Percentiles rank a stretch among this genome's conserved stretches.
phyloP scores from a whole-genome alignment of 1,139 yeast genomes.

The Hansenula sp. region DNA sequence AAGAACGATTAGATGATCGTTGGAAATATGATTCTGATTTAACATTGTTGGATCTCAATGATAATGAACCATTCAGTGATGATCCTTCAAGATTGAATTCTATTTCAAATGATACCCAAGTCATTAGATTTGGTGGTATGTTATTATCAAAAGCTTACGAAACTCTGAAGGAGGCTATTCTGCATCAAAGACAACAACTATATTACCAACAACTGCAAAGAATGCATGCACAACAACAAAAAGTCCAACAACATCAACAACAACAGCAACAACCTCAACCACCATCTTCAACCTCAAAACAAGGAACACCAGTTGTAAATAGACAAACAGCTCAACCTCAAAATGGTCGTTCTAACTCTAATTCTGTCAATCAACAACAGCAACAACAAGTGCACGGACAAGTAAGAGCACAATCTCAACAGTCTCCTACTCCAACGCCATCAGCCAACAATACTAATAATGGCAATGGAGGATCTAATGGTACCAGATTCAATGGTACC shows the following conservation, averaged over 20 bases:
- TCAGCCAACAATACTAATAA: background rate
- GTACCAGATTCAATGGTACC: too few relatives aligned
- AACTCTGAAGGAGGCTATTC: constrained; percentile 44
- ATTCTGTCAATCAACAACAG: constrained; percentile 12
- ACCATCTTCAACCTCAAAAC: constrained; percentile 5
- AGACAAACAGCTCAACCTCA: background rate
- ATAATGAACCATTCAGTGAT: constrained; percentile 51
- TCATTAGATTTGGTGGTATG: constrained; percentile 90
- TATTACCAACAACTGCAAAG: constrained; percentile 41
- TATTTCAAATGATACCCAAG: constrained; percentile 83
- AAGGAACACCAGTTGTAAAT: background rate
- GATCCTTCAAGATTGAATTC: constrained; percentile 73
- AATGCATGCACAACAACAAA: constrained; percentile 31
- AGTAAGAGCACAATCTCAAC: constrained; percentile 3
- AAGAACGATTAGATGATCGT: constrained; percentile 57
- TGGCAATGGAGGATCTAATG: background rate
- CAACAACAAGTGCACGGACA: constrained; percentile 6
- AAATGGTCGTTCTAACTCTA: background rate
- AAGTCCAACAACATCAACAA: constrained; percentile 21
- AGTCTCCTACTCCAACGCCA: constrained; percentile 4
- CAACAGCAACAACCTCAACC: constrained; percentile 14
- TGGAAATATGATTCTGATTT: constrained; percentile 74
- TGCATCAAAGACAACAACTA: constrained; percentile 48
- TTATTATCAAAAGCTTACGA: constrained; percentile 82
- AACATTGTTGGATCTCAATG: constrained; percentile 33